A percentile compares a stretch with the other conserved stretches of the same genome.
phyloP scores from a whole-genome alignment of 2,329 filamentous ascomycete species.

The Daldinia sp. region DNA sequence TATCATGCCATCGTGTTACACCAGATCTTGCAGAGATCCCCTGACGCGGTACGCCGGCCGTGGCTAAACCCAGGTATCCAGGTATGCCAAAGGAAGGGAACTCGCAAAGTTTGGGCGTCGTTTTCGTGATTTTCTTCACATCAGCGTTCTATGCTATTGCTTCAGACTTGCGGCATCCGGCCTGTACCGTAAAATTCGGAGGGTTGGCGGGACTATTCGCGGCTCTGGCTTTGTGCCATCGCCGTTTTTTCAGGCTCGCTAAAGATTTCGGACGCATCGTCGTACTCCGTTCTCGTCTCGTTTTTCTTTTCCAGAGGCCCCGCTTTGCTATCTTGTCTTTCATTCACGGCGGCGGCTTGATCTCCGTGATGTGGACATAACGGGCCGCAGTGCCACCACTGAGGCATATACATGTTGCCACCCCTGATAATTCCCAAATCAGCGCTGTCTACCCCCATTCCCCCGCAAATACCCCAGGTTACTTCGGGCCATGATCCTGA shows the following conservation, averaged over 20 bases:
- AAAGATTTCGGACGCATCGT: slow-evolving; percentile 13
- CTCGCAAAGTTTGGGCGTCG: neutral
- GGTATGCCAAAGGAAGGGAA: neutral
- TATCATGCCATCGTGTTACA: slow-evolving; percentile 27
- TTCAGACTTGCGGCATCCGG: neutral
- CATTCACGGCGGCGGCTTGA: slow-evolving; percentile 23
- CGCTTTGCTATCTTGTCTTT: slow-evolving; percentile 15
- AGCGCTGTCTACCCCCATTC: slow-evolving; percentile 25
- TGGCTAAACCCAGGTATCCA: slow-evolving; percentile 13
- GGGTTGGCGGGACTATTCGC: slow-evolving; percentile 8
- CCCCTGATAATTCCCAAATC: slow-evolving; percentile 25
- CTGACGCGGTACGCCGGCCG: slow-evolving; percentile 6
- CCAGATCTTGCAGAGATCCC: slow-evolving; percentile 35
- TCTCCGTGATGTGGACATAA: slow-evolving; percentile 37
- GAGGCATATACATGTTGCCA: slow-evolving; percentile 26
- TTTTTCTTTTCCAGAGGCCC: slow-evolving; percentile 11
- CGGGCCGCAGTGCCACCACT: slow-evolving; percentile 33
- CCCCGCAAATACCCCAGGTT: slow-evolving; percentile 38
- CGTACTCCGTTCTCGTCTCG: slow-evolving; percentile 19
- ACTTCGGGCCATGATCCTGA: slow-evolving; percentile 36
- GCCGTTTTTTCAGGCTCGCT: slow-evolving; percentile 15
- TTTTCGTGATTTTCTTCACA: neutral
- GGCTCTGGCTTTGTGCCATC: slow-evolving; percentile 25
- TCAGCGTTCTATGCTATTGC: neutral
- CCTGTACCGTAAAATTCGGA: slow-evolving; percentile 10